Evolutionary conservation across 2,329 filamentous ascomycete species (phyloP).

Genomic region (Fusarium beomiforme): DNA sequence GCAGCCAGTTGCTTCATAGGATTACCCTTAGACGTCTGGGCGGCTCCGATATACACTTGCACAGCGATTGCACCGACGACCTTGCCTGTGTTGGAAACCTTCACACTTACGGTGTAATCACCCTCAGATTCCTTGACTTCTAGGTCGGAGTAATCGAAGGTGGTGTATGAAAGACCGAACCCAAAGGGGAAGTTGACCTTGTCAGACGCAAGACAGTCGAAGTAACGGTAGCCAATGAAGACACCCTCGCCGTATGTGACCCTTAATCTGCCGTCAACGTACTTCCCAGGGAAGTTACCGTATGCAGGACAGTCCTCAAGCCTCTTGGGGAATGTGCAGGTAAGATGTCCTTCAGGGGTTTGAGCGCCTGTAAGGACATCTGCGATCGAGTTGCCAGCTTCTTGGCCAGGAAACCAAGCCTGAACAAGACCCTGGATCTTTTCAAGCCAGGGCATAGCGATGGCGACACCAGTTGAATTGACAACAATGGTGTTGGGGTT

Average conservation of each 20-base stretch:
- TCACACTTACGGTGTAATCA: conserved; percentile 56
- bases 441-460: conserved; percentile 67
- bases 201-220: conserved; percentile 67
- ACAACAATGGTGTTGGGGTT: conserved; percentile 70
- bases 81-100: conserved; percentile 67
- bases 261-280: conserved; percentile 57
- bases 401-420: conserved; percentile 77
- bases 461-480: conserved; percentile 71
- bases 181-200: conserved; percentile 73
- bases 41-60: conserved; percentile 60
- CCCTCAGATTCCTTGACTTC: conserved; percentile 44
- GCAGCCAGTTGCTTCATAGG: conserved; percentile 71
- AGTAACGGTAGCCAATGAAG: conserved; percentile 75
- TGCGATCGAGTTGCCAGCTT: conserved; percentile 74
- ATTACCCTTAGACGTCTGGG: conserved; percentile 29
- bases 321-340: conserved; percentile 68
- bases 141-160: conserved; percentile 72
- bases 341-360: conserved; percentile 72
- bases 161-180: conserved; percentile 55
- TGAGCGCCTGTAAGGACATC: conserved; percentile 72
- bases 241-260: conserved; percentile 76
- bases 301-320: conserved; percentile 72
- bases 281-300: conserved; percentile 67
- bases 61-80: conserved; percentile 62
- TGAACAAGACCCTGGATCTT: conserved; percentile 69